Conservation (phyloP, 306 rosid species). For the Pueraria montana region DNA sequence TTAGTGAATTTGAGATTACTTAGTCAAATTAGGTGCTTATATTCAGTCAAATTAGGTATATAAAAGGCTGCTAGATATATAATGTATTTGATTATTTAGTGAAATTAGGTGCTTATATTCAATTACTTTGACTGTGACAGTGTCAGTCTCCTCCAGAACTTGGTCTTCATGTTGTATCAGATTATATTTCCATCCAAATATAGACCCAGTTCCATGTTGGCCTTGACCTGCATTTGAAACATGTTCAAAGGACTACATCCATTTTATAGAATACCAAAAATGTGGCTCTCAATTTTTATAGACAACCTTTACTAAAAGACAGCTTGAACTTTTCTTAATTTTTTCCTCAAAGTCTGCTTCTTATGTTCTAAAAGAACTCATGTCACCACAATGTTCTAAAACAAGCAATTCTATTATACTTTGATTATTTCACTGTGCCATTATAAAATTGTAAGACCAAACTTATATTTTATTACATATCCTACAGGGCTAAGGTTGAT, state of each 20-base stretch:
- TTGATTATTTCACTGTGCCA: too few species aligned
- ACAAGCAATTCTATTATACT: too few species aligned
- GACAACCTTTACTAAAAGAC: not conserved
- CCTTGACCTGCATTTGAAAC: conserved; percentile 7
- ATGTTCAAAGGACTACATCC: not conserved
- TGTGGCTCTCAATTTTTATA: not conserved
- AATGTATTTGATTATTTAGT: not conserved
- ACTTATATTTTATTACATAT: too few species aligned
- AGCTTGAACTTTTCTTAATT: not conserved
- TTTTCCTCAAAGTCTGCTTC: too few species aligned
- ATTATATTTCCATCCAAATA: too few species aligned
- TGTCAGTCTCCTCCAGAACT: not conserved
- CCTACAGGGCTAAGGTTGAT: too few species aligned
- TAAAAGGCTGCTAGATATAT: too few species aligned
- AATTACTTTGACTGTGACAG: not conserved
- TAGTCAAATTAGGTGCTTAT: too few species aligned
- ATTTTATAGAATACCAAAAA: not conserved
- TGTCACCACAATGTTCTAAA: too few species aligned
- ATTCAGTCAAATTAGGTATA: too few species aligned
- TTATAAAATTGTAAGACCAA: too few species aligned
- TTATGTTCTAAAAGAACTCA: too few species aligned
- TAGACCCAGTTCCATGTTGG: not conserved
- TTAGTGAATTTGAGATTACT: conserved; percentile 8
- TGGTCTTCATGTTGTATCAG: not conserved
- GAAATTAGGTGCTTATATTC: not conserved